phyloP scores from a whole-genome alignment of 768 basidiomycete genomes.

The Mycena kentingensis region DNA sequence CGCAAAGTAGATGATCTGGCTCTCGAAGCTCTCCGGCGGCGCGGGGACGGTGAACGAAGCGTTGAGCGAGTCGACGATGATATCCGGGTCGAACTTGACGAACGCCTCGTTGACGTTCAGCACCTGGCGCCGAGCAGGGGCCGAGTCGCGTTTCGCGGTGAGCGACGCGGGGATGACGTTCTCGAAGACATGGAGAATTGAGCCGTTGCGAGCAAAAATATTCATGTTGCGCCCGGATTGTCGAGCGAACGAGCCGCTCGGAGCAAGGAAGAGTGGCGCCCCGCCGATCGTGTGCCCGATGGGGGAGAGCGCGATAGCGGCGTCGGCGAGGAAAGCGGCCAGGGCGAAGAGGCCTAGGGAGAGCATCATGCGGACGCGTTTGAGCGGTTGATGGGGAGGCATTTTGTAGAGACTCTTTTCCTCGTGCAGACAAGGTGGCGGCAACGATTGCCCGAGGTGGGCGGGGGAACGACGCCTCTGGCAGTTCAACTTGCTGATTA shows the following conservation, averaged over 20 bases:
- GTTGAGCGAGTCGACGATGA: constrained; percentile 11
- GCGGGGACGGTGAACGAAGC: constrained; percentile 8
- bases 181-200: constrained; percentile 11
- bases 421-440: no score
- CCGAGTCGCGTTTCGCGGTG: not conserved
- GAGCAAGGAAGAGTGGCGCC: constrained; percentile 8
- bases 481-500: no score
- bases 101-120: not conserved
- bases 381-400: not conserved
- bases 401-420: constrained; percentile 2
- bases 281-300: constrained; percentile 2
- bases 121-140: constrained; percentile 8
- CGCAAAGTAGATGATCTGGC: constrained; percentile 13
- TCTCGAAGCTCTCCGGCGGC: constrained; percentile 7
- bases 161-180: constrained; percentile 7
- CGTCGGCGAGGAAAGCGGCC: constrained; percentile 5
- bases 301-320: constrained; percentile 7
- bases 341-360: constrained; percentile 7
- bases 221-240: constrained; percentile 8
- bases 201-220: constrained; percentile 12
- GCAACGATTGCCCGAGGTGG: not conserved
- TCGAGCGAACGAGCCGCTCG: constrained; percentile 11
- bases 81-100: constrained; percentile 6
- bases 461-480: no score
- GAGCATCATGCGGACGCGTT: constrained; percentile 7